Evolutionary conservation across 176 grass and related monocot species (phyloP).

Genomic region (Carex littledalei): DNA sequence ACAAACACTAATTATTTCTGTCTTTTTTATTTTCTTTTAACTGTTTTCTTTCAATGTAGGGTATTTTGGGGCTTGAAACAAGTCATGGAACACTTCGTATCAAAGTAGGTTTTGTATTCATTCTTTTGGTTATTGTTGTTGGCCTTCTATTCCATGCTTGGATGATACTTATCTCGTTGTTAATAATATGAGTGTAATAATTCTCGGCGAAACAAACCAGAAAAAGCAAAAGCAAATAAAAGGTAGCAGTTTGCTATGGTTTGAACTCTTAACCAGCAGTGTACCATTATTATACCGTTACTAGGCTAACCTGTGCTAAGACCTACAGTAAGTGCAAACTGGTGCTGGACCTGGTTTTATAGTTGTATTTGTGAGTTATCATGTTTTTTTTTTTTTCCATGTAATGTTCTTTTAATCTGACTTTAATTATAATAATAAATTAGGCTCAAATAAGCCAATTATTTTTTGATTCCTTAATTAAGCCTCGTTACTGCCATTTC

Average conservation of each 20-base stretch:
- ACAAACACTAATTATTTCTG: background rate
- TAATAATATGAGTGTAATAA: background rate
- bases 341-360: background rate
- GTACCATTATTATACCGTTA: background rate
- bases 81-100: constrained; percentile 62
- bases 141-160: background rate
- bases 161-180: background rate
- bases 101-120: constrained; percentile 40
- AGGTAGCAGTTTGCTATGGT: background rate
- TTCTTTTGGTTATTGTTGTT: constrained; percentile 5
- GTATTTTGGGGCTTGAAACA: constrained; percentile 80
- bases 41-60: constrained; percentile 38
- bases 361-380: background rate
- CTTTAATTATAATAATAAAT: background rate
- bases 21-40: background rate
- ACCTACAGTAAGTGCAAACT: background rate
- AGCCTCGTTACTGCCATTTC: background rate
- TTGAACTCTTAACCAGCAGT: background rate
- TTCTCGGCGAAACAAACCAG: background rate
- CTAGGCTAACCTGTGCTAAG: background rate
- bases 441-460: background rate
- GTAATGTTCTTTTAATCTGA: background rate
- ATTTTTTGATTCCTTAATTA: background rate
- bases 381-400: background rate
- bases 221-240: background rate